Base-by-base conservation (phyloP, 139 green algal genomes). In the Nannochloris sp. region DNA sequence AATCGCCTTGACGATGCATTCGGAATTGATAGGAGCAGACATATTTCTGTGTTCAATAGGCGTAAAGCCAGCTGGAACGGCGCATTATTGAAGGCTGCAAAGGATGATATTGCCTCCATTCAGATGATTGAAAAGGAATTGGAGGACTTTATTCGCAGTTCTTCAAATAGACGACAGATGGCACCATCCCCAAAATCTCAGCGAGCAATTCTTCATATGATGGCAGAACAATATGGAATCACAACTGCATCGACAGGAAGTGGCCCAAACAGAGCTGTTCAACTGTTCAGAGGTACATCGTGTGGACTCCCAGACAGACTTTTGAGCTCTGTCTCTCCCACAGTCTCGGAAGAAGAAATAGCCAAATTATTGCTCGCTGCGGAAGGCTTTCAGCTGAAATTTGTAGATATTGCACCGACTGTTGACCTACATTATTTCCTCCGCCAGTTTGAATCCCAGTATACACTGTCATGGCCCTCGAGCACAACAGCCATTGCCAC, bases 1-100 rank as follows among this genome's bases (percentile, higher is more conserved):
- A 34, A 37, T 8, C 64, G 62, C 54, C 66, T 90, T 51, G 84
- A 80, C 0, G 70, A 80, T 21, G 84, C 84, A 2, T 90, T 90
- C 74, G 84, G 84, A 0, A 74, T 90, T 14, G 43, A 77, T 37
- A 71, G 73, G 0, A 70, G 75, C 0, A 31, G 29, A 10, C 78
- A 90, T 50, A 63, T 78, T 5, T 24, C 64, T 23, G 72, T 66
- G 43, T 85, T 81, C 63, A 78, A 88, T 24, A 66, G 67, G 4
- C 68, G 83, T 40, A 67, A 63, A 72, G 59, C 48, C 43, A 37
- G 12, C 18, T 66, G 34, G 60, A 53, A 55, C 15, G 59, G 66
- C 0, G 29, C 34, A 46, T 73, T 86, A 55, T 62, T 89, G 36
- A 46, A 64, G 48, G 69, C 63, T n/a, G 79, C 75, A 10, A 76